A percentile compares a stretch with the other conserved stretches of the same genome.
These are phyloP conservation scores for Diaporthe humulicola DNA, from an alignment of 2,329 filamentous ascomycete genomes.

Conservation along the genomic window DNA sequence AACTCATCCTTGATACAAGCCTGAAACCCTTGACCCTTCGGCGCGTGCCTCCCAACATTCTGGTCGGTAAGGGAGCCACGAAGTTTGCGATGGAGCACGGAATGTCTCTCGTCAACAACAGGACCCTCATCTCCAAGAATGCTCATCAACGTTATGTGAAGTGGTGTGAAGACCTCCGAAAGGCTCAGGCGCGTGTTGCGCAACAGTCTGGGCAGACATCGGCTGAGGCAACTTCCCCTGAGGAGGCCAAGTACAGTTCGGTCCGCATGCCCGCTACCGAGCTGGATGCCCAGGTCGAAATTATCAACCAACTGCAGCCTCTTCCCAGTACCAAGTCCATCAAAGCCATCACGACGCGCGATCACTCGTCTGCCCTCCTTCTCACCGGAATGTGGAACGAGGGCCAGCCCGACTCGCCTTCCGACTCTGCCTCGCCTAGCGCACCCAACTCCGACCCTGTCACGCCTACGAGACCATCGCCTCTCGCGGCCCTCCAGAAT, in stretches of 20 bases:
- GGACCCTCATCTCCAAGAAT: constrained; percentile 83
- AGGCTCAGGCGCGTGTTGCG: constrained; percentile 49
- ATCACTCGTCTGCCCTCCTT: constrained; percentile 69
- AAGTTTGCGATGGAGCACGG: constrained; percentile 88
- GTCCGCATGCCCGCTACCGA: not conserved
- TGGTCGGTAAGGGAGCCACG: constrained; percentile 87
- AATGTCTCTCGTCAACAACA: constrained; percentile 79
- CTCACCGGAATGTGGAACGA: constrained; percentile 72
- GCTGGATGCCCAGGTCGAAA: not conserved
- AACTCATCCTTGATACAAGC: constrained; percentile 83
- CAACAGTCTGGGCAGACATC: not conserved
- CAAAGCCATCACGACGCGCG: constrained; percentile 48
- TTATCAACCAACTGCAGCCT: not conserved
- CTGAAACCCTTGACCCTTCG: constrained; percentile 83
- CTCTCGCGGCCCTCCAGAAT: constrained; percentile 5
- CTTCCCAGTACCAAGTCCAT: not conserved
- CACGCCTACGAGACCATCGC: constrained; percentile 33
- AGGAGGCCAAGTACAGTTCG: not conserved
- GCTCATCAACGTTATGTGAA: constrained; percentile 83
- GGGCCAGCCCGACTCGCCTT: constrained; percentile 71
- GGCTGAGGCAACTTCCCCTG: not conserved
- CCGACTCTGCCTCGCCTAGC: constrained; percentile 27
- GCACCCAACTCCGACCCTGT: not conserved
- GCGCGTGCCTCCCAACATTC: constrained; percentile 91
- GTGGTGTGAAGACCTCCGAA: constrained; percentile 80